A percentile compares a stretch with the other conserved stretches of the same genome.
phyloP scores from a whole-genome alignment of 2,329 filamentous ascomycete genomes.

The Aspergillus caelatus region DNA sequence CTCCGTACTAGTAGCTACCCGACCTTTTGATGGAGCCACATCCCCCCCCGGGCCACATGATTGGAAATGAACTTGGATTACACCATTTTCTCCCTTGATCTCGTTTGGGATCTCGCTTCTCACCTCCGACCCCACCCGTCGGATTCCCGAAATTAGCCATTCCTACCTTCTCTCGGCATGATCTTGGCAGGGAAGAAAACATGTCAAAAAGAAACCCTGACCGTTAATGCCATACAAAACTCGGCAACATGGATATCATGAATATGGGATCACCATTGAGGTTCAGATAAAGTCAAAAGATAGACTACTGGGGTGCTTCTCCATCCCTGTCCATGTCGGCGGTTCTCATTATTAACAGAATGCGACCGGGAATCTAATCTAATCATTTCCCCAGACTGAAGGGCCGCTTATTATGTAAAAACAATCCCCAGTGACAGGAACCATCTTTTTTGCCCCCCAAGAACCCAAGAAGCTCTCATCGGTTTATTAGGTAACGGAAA shows the following conservation, averaged over 20 bases:
- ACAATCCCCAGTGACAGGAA: background rate
- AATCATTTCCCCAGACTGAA: background rate
- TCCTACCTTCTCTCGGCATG: background rate
- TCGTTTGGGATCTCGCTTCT: background rate
- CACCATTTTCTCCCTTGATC: background rate
- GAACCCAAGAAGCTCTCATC: background rate
- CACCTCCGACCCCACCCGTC: background rate
- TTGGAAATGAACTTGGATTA: background rate
- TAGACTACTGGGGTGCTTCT: background rate
- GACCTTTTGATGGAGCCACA: no score
- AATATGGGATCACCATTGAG: background rate
- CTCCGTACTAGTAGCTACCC: background rate
- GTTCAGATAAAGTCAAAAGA: background rate
- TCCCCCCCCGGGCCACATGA: background rate
- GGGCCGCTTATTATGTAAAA: background rate
- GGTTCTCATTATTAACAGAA: slow-evolving; percentile 1
- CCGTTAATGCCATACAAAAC: background rate
- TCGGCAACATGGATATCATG: background rate
- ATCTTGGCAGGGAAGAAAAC: background rate
- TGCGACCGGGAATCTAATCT: background rate
- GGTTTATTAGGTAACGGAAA: background rate
- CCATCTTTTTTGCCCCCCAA: background rate
- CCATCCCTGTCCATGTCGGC: background rate
- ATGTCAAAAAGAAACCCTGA: background rate
- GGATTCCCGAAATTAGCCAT: background rate